Percentiles rank a stretch among this genome's conserved stretches.
phyloP scores from a whole-genome alignment of 495 filamentous ascomycete species.

The Neurospora sp. region DNA sequence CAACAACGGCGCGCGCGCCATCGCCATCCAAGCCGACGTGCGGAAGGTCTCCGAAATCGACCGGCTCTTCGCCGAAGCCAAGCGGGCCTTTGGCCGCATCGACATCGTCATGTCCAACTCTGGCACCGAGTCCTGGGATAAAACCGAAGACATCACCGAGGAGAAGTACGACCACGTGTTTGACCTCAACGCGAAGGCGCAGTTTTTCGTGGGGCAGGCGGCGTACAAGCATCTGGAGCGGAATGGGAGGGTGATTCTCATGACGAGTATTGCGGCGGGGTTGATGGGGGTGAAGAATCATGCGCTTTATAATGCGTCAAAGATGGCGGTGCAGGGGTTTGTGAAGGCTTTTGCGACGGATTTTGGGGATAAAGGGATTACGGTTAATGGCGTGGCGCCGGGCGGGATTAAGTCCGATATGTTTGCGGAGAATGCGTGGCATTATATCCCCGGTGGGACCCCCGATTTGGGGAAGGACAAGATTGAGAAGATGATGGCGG shows the following conservation, averaged over 20 bases:
- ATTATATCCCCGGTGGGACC: slow-evolving; percentile 45
- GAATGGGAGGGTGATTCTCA: slow-evolving; percentile 59
- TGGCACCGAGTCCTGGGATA: slow-evolving; percentile 54
- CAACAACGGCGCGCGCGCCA: slow-evolving; percentile 45
- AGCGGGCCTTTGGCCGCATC: slow-evolving; percentile 56
- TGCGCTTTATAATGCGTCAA: slow-evolving; percentile 64
- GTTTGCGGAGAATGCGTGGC: slow-evolving; percentile 57
- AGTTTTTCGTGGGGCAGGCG: slow-evolving; percentile 77
- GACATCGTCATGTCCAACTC: slow-evolving; percentile 69
- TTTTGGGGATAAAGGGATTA: slow-evolving; percentile 62
- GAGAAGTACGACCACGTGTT: slow-evolving; percentile 71
- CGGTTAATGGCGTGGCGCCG: slow-evolving; percentile 66
- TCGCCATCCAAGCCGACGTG: slow-evolving; percentile 69
- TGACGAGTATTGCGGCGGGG: slow-evolving; percentile 44
- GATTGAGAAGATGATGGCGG: slow-evolving; percentile 28
- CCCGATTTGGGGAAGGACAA: slow-evolving; percentile 18
- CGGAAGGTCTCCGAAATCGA: slow-evolving; percentile 54
- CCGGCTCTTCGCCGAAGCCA: slow-evolving; percentile 50
- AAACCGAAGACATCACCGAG: slow-evolving; percentile 59
- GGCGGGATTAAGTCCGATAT: slow-evolving; percentile 76
- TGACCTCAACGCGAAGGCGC: slow-evolving; percentile 63
- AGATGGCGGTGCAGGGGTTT: slow-evolving; percentile 73
- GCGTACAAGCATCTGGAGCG: slow-evolving; percentile 59
- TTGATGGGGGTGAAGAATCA: slow-evolving; percentile 57
- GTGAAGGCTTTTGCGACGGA: slow-evolving; percentile 64